Base-by-base conservation (phyloP, 2,329 filamentous ascomycete species). In the Triangularia verruculosa region DNA sequence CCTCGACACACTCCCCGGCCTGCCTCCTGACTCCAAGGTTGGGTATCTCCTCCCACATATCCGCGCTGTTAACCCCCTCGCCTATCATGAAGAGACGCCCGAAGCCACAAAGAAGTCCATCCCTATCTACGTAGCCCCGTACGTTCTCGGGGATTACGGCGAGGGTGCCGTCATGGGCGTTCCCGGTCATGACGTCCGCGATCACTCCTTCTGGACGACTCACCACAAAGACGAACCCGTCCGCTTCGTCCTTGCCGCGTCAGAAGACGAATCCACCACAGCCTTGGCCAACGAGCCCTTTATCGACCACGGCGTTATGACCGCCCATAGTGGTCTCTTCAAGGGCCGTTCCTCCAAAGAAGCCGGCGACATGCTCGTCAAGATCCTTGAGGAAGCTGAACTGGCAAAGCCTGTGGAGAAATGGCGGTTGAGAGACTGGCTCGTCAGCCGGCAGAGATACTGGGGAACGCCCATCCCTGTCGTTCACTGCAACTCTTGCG, bases 381-480 rank as follows among this genome's bases (percentile, higher is more conserved):
- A 78, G 32, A 76, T 84, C 68, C 81, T 89, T 1, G 77, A 84
- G 65, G 75, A 79, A 2, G 83, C 84, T 4, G 77, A 80, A 1
- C 78, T 87, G n/a, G 91, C 87, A 9, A 80, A 86, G 62, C 74
- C 79, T n/a, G 80, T 85, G 8, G 86, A 91, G 64, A 90, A 86
- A 66, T 96, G 92, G 91, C 87, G 90, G 59, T 81, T 97, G 25
- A 83, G 92, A 64, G 93, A 97, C 76, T 97, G 93, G 93, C 80
- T 97, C 62, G 89, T 97, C 70, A 96, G 92, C 74, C 87, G 93
- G n/a, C 93, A 97, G 75, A 83, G 93, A 67, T 96, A 96, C 74
- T 97, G 93, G 93, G 93, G 93, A 13, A 86, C 92, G 0, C 93
- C 93, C 0, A 96, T 97, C 60, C 93, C 93, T 17, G 93, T 97